phyloP scores from a whole-genome alignment of 495 filamentous ascomycete genomes.

The Annulohypoxylon nitens region DNA sequence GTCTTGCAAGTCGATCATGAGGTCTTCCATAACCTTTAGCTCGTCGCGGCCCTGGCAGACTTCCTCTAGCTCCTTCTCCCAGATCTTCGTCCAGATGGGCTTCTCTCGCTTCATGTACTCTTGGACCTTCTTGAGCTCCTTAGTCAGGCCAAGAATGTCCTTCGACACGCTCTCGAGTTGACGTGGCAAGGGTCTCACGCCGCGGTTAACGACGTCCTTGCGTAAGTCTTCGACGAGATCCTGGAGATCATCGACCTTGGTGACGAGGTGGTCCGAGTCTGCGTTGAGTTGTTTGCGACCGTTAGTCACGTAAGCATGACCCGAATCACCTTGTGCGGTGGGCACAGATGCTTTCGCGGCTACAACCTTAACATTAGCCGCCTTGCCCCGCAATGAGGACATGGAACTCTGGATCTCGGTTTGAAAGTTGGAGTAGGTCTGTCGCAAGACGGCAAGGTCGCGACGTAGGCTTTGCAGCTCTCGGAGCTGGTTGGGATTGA shows the following conservation, averaged over 20 bases:
- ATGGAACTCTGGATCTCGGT: constrained; percentile 90
- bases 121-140: constrained; percentile 95
- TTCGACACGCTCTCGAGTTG: constrained; percentile 90
- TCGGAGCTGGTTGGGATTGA: constrained; percentile 67
- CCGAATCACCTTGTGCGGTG: constrained; percentile 75
- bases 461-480: constrained; percentile 87
- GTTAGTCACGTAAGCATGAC: constrained; percentile 83
- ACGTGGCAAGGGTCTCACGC: constrained; percentile 90
- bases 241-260: constrained; percentile 93
- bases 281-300: constrained; percentile 86
- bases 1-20: constrained; percentile 90
- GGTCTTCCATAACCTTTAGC: constrained; percentile 92
- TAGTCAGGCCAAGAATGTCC: constrained; percentile 82
- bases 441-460: constrained; percentile 91
- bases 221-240: constrained; percentile 96
- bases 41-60: constrained; percentile 96
- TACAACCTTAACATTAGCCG: constrained; percentile 79
- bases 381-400: constrained; percentile 82
- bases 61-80: constrained; percentile 94
- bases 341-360: constrained; percentile 76
- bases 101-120: constrained; percentile 92
- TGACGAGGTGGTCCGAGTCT: constrained; percentile 89
- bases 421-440: constrained; percentile 92
- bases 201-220: constrained; percentile 94
- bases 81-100: constrained; percentile 97